Base-by-base conservation (phyloP, 2,329 filamentous ascomycete species). In the Clonostachys byssicola region DNA sequence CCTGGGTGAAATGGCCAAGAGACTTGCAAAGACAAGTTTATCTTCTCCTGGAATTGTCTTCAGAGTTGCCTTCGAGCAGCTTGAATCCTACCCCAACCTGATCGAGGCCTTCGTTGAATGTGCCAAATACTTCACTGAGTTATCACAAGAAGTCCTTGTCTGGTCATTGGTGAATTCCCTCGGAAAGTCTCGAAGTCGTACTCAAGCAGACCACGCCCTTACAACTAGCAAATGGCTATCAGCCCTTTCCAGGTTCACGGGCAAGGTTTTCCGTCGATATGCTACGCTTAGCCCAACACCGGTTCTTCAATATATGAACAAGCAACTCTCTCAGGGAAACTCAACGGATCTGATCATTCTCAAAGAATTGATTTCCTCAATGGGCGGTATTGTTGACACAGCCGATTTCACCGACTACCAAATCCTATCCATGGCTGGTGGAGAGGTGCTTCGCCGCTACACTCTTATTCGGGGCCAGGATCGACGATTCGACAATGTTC, bases 41-140 rank as follows among this genome's bases (percentile, higher is more conserved):
- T 85, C 90, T 2, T 94, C 90, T 40, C 95, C 94, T 2, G 92
- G 92, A 23, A 80, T 96, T 48, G 92, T 97, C 20, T 96, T 96
- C 71, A 85, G 85, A 58, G 88, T 92, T 48, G 90, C 92, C 7
- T 82, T 99, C 49, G 85, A 85, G 52, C 92, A 96, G 64, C 89
- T 96, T 49, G 92, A 99, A 65, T 86, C 88, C 0, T 99, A 99
- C 63, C 88, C 88, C 61, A 99, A 97, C 61, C 78, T 99, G 51
- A 96, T 96, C 48, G 89, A 96, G 51, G 89, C 90, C 6, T 89
- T 99, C 51, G 92, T 97, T 13, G 91, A 96, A 62, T 96, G 92
- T 60, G 91, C 89, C 38, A 86, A 89, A 57, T 96, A 96, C 63
- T 96, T 97, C 56, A 96, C 92, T 2, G 85, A 89, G 47, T 72